Conservation (phyloP, 345 rosid species). For the Linum tenue region DNA sequence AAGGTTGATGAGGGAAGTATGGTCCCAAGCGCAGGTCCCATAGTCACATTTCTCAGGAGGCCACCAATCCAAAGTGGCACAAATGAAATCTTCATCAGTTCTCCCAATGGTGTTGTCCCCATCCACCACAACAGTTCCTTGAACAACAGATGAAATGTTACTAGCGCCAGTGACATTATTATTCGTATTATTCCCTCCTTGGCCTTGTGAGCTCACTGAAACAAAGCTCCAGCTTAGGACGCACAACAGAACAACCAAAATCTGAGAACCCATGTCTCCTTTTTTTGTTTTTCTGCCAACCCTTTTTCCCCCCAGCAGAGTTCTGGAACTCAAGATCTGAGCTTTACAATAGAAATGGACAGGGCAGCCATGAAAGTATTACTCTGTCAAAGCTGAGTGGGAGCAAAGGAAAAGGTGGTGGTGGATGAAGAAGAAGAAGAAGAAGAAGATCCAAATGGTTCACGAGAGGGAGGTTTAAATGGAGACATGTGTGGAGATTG, state of each 20-base stretch:
- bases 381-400: too few relatives aligned
- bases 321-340: not conserved
- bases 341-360: not conserved
- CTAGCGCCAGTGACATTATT: not conserved
- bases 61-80: conserved; percentile 31
- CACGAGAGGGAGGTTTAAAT: not conserved
- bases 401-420: too few relatives aligned
- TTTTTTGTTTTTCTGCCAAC: too few relatives aligned
- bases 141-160: not conserved
- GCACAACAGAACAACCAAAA: not conserved
- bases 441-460: too few relatives aligned
- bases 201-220: not conserved
- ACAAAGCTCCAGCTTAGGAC: not conserved
- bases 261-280: conserved; percentile 5
- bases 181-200: not conserved
- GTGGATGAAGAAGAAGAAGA: too few relatives aligned
- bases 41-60: conserved; percentile 27
- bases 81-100: conserved; percentile 21
- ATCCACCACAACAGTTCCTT: conserved; percentile 1
- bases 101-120: conserved; percentile 8
- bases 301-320: too few relatives aligned
- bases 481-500: not conserved
- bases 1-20: conserved; percentile 17
- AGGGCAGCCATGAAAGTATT: not conserved
- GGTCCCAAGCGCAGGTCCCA: conserved; percentile 27